Percentiles rank a stretch among this genome's conserved stretches.
These are phyloP conservation scores for Cruciata laevipes DNA, from an alignment of 257 asterid genomes.

Conservation along the genomic window DNA sequence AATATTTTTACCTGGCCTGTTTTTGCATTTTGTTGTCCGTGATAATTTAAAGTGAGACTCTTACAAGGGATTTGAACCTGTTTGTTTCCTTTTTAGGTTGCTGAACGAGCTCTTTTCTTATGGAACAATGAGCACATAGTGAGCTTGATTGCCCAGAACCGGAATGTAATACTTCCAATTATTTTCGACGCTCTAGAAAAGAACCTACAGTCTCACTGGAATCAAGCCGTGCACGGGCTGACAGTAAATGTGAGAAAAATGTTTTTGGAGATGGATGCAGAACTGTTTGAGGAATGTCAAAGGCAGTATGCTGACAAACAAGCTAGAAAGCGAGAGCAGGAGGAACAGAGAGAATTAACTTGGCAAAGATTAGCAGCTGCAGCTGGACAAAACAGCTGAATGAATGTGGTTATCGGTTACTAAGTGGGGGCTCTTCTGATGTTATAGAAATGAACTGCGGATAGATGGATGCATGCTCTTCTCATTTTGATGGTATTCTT, in stretches of 20 bases:
- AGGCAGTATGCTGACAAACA: conserved; percentile 49
- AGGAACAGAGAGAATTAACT: conserved; percentile 47
- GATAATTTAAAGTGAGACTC: background rate
- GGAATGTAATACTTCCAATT: conserved; percentile 56
- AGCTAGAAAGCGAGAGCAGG: conserved; percentile 35
- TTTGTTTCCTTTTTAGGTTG: conserved; percentile 47
- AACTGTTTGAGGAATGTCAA: conserved; percentile 61
- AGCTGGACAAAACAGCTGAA: conserved; percentile 38
- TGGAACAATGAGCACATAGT: conserved; percentile 73
- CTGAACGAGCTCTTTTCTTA: conserved; percentile 68
- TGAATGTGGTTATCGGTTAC: background rate
- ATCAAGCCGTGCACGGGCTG: conserved; percentile 66
- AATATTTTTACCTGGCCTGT: background rate
- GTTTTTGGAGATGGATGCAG: conserved; percentile 67
- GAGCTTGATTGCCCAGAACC: conserved; percentile 59
- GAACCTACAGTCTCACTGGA: conserved; percentile 74
- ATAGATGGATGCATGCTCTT: conserved; percentile 24
- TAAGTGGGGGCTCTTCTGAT: conserved; percentile 10
- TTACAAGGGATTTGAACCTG: conserved; percentile 3
- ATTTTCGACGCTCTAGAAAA: conserved; percentile 63
- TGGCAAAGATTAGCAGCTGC: conserved; percentile 72
- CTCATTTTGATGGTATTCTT: conserved; percentile 30
- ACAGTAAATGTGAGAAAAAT: conserved; percentile 55
- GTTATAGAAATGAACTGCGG: conserved; percentile 10
- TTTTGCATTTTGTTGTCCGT: background rate